phyloP scores from a whole-genome alignment of 441 rosid species.

The Monsonia emarginata region DNA sequence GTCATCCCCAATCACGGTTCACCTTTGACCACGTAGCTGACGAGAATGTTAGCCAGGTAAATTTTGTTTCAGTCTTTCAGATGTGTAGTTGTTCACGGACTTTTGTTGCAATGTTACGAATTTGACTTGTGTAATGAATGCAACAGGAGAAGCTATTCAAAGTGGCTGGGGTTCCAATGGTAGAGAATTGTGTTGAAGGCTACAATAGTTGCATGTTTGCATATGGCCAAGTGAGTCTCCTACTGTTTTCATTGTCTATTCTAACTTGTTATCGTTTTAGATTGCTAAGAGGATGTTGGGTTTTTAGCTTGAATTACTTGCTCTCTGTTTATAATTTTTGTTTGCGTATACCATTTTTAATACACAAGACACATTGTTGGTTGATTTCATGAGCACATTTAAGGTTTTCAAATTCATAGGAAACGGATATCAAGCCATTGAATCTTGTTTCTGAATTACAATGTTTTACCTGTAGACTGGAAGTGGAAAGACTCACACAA shows the following conservation, averaged over 20 bases:
- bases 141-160: constrained; percentile 75
- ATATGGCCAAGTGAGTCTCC: constrained; percentile 77
- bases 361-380: no score
- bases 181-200: constrained; percentile 87
- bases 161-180: constrained; percentile 95
- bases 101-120: not conserved
- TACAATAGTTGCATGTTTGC: constrained; percentile 99
- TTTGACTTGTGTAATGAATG: constrained; percentile 4
- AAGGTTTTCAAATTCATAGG: not conserved
- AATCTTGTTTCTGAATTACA: not conserved
- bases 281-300: not conserved
- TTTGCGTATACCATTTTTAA: no score
- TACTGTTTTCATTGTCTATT: not conserved
- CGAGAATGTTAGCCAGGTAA: constrained; percentile 79
- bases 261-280: not conserved
- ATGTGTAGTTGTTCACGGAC: not conserved
- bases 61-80: not conserved
- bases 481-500: constrained; percentile 98
- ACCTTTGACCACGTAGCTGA: constrained; percentile 94
- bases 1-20: constrained; percentile 84
- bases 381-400: not conserved
- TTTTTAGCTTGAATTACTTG: not conserved
- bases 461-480: constrained; percentile 55
- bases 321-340: not conserved
- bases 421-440: not conserved